Base-by-base conservation (phyloP, 768 basidiomycete genomes). In the Neoboletus brunneissimus region DNA sequence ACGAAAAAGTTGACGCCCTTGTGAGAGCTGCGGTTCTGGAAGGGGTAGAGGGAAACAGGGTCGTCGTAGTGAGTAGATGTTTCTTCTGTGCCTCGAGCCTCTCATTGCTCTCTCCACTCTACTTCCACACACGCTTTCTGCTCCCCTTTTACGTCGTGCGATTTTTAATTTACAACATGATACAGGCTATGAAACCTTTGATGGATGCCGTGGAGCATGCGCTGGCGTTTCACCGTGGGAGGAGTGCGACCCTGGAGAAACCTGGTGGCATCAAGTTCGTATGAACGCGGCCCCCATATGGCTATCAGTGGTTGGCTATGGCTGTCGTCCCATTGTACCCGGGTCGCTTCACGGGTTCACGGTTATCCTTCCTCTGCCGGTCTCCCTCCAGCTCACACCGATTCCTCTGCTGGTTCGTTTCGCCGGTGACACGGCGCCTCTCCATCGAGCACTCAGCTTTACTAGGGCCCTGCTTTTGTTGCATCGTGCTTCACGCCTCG, bases 1-100 rank as follows among this genome's bases (percentile, higher is more conserved):
- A 79, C 29, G 91, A 89, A 70, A 93, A 96, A 68, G 86, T 95
- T 2, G 81, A 83, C 8, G 86, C 86, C 5, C 77, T 98, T n/a
- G 80, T 95, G 4, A 77, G 77, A 43, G 73, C 77, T 22, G 88
- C 85, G 11, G 78, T 81, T 38, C 71, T 76, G 57, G 79, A 84
- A 60, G 84, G 86, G 7, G 74, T 87, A n/a, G 87, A 91, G 59
- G 75, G 81, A 6, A 66, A 62, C 31, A 77, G 81, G 62, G 82
- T 94, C 42, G 79, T 86, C 67, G 81, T 79, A 29, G 92, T 91
- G 66, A 68, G 87, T 68, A 8, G 1, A 50, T 74, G 20, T 18
- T 38, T 37, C 35, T 18, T 25, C 15, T 34, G 42, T 25, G 46
- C 18, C 22, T 45, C 11, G 31, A 48, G 41, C 53, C 2, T 12